These are phyloP conservation scores for Metarhizium sp. DNA, from an alignment of 2,329 filamentous ascomycete species.

Conservation along the genomic window DNA sequence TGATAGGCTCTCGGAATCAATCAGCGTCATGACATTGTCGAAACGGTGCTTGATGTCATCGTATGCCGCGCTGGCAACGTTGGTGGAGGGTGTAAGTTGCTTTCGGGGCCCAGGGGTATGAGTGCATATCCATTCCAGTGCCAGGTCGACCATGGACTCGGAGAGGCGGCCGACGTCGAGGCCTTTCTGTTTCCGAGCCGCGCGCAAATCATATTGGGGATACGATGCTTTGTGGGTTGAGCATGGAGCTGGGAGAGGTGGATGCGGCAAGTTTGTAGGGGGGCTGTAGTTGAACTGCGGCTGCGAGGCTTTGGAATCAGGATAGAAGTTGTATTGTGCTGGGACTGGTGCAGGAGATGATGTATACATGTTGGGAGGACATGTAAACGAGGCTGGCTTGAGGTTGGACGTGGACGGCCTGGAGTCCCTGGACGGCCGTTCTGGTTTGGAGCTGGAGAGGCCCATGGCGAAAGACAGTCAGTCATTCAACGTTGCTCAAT, in stretches of 20 bases:
- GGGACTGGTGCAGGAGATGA: constrained; percentile 4
- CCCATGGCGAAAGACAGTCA: constrained; percentile 14
- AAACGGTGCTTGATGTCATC: constrained; percentile 55
- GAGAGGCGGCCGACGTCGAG: neutral
- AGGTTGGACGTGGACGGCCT: neutral
- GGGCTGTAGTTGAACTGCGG: neutral
- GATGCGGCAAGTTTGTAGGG: neutral
- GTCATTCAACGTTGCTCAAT: neutral
- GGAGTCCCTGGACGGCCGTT: neutral
- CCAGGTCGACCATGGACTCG: constrained; percentile 32
- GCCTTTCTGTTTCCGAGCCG: neutral
- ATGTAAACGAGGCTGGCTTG: constrained; percentile 7
- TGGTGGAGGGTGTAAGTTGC: neutral
- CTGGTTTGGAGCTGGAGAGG: constrained; percentile 14
- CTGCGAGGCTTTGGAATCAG: neutral
- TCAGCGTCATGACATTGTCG: constrained; percentile 59
- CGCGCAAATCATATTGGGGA: neutral
- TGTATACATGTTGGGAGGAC: constrained; percentile 12
- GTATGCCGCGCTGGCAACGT: constrained; percentile 23
- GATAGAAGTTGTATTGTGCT: neutral
- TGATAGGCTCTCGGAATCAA: constrained; percentile 51
- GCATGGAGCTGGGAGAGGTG: neutral
- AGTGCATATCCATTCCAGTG: constrained; percentile 27
- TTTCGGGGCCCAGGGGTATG: neutral
- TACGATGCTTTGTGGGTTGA: neutral